Evolutionary conservation across 805 yeast species (phyloP).

Genomic region (Yarrowia porcina): DNA sequence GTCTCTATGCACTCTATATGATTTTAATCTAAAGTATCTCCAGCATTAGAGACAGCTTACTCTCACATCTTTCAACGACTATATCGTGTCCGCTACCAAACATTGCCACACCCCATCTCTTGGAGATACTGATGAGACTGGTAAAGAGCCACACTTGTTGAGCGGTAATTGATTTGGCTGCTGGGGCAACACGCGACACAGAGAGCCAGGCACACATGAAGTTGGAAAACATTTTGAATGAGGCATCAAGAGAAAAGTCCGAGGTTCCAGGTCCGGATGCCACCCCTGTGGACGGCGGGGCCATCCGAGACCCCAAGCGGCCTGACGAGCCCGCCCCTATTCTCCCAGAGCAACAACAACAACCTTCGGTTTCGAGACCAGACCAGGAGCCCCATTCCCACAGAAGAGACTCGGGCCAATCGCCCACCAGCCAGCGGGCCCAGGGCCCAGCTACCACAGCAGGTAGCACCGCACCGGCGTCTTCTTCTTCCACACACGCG

Average conservation of each 20-base stretch:
- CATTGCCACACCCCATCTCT: conserved; percentile 2
- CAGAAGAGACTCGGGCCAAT: background rate
- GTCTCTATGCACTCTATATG: conserved; percentile 23
- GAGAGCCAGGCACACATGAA: conserved; percentile 23
- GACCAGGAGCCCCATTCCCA: too few species aligned
- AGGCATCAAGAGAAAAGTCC: conserved; percentile 22
- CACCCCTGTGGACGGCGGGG: background rate
- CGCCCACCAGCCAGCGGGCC: background rate
- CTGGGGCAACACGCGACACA: conserved; percentile 18
- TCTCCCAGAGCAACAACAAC: too few species aligned
- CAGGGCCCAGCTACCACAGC: too few species aligned
- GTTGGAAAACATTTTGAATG: conserved; percentile 23
- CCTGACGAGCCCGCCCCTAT: background rate
- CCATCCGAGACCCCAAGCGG: background rate
- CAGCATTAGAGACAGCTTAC: conserved; percentile 20
- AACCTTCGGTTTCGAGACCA: too few species aligned
- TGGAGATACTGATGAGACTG: conserved; percentile 23
- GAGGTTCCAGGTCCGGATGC: conserved; percentile 1
- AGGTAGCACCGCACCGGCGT: too few species aligned
- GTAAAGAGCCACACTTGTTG: conserved; percentile 2
- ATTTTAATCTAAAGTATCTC: conserved; percentile 20
- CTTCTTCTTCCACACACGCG: too few species aligned
- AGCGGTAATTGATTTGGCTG: conserved; percentile 23
- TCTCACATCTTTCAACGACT: conserved; percentile 8
- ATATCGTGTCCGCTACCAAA: background rate